Conservation (phyloP, 768 basidiomycete species). For the Collybia sordida region DNA sequence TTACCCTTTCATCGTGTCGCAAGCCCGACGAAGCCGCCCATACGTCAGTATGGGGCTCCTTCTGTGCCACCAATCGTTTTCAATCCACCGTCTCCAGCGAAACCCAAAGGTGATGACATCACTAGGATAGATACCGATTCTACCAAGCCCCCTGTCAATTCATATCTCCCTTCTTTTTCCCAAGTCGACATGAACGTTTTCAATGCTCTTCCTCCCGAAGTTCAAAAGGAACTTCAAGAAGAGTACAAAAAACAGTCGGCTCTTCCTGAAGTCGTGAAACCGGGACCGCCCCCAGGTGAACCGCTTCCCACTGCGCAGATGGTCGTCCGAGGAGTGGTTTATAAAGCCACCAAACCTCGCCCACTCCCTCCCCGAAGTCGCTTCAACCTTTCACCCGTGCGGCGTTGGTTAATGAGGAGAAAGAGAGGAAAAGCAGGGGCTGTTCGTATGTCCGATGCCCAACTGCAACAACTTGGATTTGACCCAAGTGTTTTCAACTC, state of each 20-base stretch:
- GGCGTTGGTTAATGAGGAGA: conserved; percentile 29
- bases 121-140: conserved; percentile 7
- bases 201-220: conserved; percentile 66
- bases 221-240: conserved; percentile 65
- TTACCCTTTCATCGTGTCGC: conserved; percentile 50
- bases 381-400: conserved; percentile 33
- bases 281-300: conserved; percentile 11
- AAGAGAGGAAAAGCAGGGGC: conserved; percentile 26
- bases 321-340: conserved; percentile 37
- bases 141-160: conserved; percentile 14
- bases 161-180: conserved; percentile 68
- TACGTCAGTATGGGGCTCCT: conserved; percentile 1
- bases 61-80: conserved; percentile 13
- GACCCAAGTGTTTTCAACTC: conserved; percentile 69
- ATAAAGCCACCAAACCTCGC: conserved; percentile 57
- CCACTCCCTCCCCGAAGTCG: conserved; percentile 61
- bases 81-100: conserved; percentile 16
- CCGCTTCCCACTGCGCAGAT: conserved; percentile 23
- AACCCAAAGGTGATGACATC: conserved; percentile 5
- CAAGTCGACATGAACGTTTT: conserved; percentile 75
- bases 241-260: conserved; percentile 65
- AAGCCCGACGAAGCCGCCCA: conserved; percentile 11
- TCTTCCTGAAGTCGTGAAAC: conserved; percentile 35
- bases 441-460: conserved; percentile 49
- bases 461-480: conserved; percentile 65